Evolutionary conservation across 306 rosid species (phyloP).

Genomic region (Notholithocarpus densiflorus): DNA sequence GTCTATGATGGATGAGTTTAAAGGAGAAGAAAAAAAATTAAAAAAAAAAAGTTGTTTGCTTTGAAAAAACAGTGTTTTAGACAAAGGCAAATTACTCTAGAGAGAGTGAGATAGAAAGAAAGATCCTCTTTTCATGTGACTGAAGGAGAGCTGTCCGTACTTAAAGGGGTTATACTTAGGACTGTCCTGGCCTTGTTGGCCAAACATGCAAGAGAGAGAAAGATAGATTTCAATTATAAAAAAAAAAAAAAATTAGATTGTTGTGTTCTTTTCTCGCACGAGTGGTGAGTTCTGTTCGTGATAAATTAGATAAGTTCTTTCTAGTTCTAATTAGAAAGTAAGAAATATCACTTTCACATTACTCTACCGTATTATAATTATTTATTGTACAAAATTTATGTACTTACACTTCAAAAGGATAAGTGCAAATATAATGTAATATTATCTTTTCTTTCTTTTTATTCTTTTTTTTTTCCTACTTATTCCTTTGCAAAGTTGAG

Average conservation of each 20-base stretch:
- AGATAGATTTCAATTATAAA: too few relatives aligned
- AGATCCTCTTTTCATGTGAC: neutral
- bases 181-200: too few relatives aligned
- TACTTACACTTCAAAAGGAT: rapidly evolving
- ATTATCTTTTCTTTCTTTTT: too few relatives aligned
- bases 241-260: too few relatives aligned
- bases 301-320: too few relatives aligned
- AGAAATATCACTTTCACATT: too few relatives aligned
- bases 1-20: neutral
- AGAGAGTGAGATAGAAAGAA: neutral
- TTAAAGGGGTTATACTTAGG: neutral
- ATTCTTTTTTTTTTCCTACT: too few relatives aligned
- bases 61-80: neutral
- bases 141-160: neutral
- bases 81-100: neutral
- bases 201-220: too few relatives aligned
- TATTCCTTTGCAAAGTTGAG: too few relatives aligned
- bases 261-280: too few relatives aligned
- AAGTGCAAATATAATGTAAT: too few relatives aligned
- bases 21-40: neutral
- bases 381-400: rapidly evolving
- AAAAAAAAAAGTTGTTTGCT: neutral
- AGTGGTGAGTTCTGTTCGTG: too few relatives aligned
- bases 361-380: rapidly evolving
- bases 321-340: rapidly evolving